phyloP scores from a whole-genome alignment of 495 filamentous ascomycete genomes.

The Rhizodiscina lignyota region DNA sequence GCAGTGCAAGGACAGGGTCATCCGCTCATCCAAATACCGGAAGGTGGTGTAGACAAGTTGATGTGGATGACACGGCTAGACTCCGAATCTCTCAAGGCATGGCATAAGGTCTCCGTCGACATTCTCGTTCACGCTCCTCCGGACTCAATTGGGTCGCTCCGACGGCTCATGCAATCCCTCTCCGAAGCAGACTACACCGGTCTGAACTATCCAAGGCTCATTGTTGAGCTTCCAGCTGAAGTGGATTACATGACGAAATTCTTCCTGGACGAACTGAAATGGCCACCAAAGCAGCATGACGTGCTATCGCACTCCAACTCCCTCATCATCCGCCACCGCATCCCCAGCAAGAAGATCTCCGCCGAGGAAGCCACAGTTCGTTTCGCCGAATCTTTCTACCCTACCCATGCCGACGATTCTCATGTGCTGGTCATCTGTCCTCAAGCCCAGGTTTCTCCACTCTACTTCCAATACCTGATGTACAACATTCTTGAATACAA shows the following conservation, averaged over 20 bases:
- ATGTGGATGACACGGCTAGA: slow-evolving; percentile 66
- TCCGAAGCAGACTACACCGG: slow-evolving; percentile 56
- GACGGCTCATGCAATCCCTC: slow-evolving; percentile 56
- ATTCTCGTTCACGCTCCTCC: slow-evolving; percentile 56
- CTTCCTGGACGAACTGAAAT: slow-evolving; percentile 44
- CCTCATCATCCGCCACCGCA: slow-evolving; percentile 56
- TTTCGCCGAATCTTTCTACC: slow-evolving; percentile 71
- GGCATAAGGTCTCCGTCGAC: slow-evolving; percentile 58
- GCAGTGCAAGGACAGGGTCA: slow-evolving; percentile 26
- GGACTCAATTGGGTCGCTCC: slow-evolving; percentile 50
- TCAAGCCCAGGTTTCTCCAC: slow-evolving; percentile 53
- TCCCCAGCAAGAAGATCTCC: slow-evolving; percentile 34
- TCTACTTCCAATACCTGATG: slow-evolving; percentile 69
- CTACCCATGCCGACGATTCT: slow-evolving; percentile 36
- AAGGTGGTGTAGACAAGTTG: slow-evolving; percentile 36
- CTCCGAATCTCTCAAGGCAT: slow-evolving; percentile 51
- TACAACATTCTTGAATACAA: slow-evolving; percentile 57
- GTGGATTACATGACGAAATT: slow-evolving; percentile 41
- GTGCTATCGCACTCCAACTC: slow-evolving; percentile 16
- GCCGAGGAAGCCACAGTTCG: slow-evolving; percentile 48
- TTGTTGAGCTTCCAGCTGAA: slow-evolving; percentile 58
- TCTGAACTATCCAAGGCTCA: slow-evolving; percentile 45
- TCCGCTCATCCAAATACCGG: slow-evolving; percentile 52
- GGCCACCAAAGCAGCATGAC: slow-evolving; percentile 33
- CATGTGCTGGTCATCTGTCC: slow-evolving; percentile 68